Base-by-base conservation (phyloP, 2,329 filamentous ascomycete genomes). In the Cladosporium sp. region DNA sequence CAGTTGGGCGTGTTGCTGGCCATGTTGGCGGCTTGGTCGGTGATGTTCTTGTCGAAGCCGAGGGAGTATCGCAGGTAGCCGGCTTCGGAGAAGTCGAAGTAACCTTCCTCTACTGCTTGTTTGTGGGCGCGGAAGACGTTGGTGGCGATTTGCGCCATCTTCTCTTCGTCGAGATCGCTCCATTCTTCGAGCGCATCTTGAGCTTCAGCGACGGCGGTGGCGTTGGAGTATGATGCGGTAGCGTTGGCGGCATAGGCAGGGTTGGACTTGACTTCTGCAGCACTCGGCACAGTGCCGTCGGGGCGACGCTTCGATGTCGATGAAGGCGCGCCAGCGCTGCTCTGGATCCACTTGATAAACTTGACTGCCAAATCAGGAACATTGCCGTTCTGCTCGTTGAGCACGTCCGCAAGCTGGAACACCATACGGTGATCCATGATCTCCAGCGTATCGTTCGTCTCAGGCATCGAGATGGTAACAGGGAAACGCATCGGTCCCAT, bases 401-500 rank as follows among this genome's bases (percentile, higher is more conserved):
- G 69, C 47, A 78, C 75, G 4, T 74, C 74, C 2, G 76, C 82
- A 2, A 86, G 71, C 61, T 85, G 80, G 64, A 84, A 85, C 0
- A 85, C 80, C 61, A 86, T 73, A 54, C 80, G 74, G 59, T 85
- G 82, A 57, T 86, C 83, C 7, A 77, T 75, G 55, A 85, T 80
- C 52, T 81, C 75, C 3, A 77, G 58, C 0, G 78, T 83, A 58
- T 79, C 72, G 55, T 82, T 81, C n/a, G 74, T 73, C 22, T 71
- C 70, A 2, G 73, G 62, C 55, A 79, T 74, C 1, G 63, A 70
- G 13, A 73, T 66, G 2, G 71, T 74, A 12, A 78, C 71, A 0
- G 83, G 83, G 56, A 86, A 81, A 2, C 82, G 71, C 82, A 86
- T 85, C 0, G 82, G 80, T 0, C 83, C 83, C 79, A 78, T 77